Conservation (phyloP, 768 basidiomycete genomes). For the Agrocybe chaxingu region DNA sequence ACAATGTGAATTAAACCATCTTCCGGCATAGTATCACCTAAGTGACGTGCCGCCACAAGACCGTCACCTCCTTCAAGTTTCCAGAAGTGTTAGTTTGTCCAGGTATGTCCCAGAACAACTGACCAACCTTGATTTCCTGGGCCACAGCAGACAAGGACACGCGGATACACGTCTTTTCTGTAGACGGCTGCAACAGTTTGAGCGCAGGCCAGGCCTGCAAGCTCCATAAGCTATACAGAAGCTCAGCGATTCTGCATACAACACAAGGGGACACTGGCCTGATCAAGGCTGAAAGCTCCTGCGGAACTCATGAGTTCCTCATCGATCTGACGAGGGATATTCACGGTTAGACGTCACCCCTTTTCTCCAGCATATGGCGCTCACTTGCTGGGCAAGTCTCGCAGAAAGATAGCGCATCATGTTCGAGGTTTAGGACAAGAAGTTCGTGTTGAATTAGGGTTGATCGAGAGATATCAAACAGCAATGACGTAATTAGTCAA, state of each 20-base stretch:
- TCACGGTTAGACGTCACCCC: neutral
- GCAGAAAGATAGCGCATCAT: slow-evolving; percentile 67
- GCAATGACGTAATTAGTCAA: no score
- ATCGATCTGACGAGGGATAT: slow-evolving; percentile 62
- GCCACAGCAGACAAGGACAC: slow-evolving; percentile 93
- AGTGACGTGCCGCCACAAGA: slow-evolving; percentile 91
- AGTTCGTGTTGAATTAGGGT: neutral
- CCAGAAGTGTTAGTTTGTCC: neutral
- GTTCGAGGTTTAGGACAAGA: slow-evolving; percentile 28
- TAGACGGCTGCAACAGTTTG: slow-evolving; percentile 83
- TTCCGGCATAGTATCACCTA: slow-evolving; percentile 43
- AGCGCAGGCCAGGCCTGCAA: slow-evolving; percentile 93
- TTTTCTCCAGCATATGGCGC: slow-evolving; percentile 1
- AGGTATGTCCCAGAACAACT: neutral
- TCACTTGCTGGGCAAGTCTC: slow-evolving; percentile 73
- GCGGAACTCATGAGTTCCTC: slow-evolving; percentile 84
- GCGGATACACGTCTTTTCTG: slow-evolving; percentile 58
- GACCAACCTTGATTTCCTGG: slow-evolving; percentile 85
- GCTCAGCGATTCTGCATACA: neutral
- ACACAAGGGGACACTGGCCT: slow-evolving; percentile 40
- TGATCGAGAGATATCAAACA: no score
- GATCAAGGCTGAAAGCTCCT: slow-evolving; percentile 95
- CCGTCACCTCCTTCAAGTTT: slow-evolving; percentile 76
- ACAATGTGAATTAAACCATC: neutral
- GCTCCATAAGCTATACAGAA: slow-evolving; percentile 78